Base-by-base conservation (phyloP, 1,139 yeast genomes). In the Blastobotrys aristatus region DNA sequence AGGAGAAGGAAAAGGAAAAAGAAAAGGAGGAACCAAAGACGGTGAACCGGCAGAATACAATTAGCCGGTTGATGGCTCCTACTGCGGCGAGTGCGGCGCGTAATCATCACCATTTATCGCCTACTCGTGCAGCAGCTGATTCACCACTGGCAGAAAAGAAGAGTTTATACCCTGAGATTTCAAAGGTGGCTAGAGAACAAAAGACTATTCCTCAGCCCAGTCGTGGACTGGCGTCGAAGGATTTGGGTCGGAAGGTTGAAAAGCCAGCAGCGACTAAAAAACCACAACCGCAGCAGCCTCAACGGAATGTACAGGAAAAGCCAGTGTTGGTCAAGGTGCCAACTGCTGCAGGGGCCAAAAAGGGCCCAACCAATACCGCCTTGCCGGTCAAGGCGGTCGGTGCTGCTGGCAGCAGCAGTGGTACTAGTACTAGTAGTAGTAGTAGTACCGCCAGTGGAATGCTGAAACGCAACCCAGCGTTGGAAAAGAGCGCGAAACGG, bases 21-120 rank as follows among this genome's bases (percentile, higher is more conserved):
- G n/a, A n/a, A n/a, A n/a, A n/a, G n/a, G n/a, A n/a, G n/a, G n/a
- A n/a, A n/a, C n/a, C n/a, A n/a, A n/a, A n/a, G n/a, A n/a, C n/a
- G n/a, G n/a, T n/a, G n/a, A n/a, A n/a, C n/a, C n/a, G n/a, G n/a
- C n/a, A n/a, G n/a, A 51, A 46, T 26, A 44, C 51, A n/a, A 36
- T 66, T 4, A 49, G 62, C 1, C 56, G 72, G 22, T 52, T 69
- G 31, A 62, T 62, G 61, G 65, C 63, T 14, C 72, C 71, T 0
- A 68, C 72, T 0, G 62, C 60, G 36, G 60, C 70, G 2, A 67
- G 71, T 43, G 54, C 59, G 7, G 58, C 63, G 18, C 33, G 50
- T 22, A 24, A 37, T 14, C 21, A 10, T 17, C 40, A 8, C 6
- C 17, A 7, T 4, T 24, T 18, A 8, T 31, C 40, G 20, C 7